Percentiles rank a stretch among this genome's conserved stretches.
Evolutionary conservation across 2,329 filamentous ascomycete genomes (phyloP).

Genomic region (Juglanconis sp.): DNA sequence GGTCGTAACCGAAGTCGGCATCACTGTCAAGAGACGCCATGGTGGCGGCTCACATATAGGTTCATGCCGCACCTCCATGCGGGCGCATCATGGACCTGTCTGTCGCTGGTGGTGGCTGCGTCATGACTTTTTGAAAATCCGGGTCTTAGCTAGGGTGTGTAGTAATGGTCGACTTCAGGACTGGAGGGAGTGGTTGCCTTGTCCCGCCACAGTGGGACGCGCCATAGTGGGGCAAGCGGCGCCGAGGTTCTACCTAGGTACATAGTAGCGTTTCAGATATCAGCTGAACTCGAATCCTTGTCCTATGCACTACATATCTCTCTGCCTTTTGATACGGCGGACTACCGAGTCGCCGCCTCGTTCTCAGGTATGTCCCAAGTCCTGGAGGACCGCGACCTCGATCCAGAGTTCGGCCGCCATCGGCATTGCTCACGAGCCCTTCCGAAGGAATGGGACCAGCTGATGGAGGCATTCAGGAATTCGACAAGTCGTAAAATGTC

Average conservation of each 20-base stretch:
- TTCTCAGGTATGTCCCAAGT: too few relatives aligned
- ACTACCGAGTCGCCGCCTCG: too few relatives aligned
- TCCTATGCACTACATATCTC: too few relatives aligned
- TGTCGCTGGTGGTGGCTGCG: background rate
- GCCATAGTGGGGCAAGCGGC: too few relatives aligned
- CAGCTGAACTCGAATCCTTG: too few relatives aligned
- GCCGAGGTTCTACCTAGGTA: too few relatives aligned
- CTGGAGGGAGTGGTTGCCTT: background rate
- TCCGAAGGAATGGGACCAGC: background rate
- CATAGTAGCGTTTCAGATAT: too few relatives aligned
- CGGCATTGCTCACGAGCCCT: background rate
- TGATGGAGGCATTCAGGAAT: background rate
- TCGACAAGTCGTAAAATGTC: background rate
- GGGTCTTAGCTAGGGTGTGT: background rate
- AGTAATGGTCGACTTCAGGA: background rate
- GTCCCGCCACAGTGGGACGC: background rate
- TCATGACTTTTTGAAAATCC: slow-evolving; percentile 10
- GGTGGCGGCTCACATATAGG: slow-evolving; percentile 1
- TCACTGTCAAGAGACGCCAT: slow-evolving; percentile 25
- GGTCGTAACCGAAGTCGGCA: slow-evolving; percentile 45
- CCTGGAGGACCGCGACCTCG: too few relatives aligned
- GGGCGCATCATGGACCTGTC: slow-evolving; percentile 9
- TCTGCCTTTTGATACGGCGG: too few relatives aligned
- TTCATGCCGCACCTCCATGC: slow-evolving; percentile 6
- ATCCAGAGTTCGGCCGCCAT: too few relatives aligned